Evolutionary conservation across 2,329 filamentous ascomycete genomes (phyloP).

Genomic region (Balansia obtecta): DNA sequence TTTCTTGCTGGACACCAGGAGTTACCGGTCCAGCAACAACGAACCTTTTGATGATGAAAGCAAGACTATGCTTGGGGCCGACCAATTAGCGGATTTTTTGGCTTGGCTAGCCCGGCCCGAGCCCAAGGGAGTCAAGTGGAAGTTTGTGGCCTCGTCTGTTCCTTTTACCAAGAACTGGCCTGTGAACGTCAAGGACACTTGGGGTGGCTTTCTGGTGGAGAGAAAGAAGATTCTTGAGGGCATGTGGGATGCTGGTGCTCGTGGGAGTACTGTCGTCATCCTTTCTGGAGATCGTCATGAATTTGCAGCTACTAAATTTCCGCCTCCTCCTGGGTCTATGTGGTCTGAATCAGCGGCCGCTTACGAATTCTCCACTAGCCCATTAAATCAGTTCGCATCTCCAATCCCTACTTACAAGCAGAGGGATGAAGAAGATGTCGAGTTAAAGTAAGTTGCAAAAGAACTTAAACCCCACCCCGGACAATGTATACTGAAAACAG

Average conservation of each 20-base stretch:
- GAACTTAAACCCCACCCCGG: neutral
- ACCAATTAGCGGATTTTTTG: slow-evolving; percentile 70
- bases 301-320: slow-evolving; percentile 79
- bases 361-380: slow-evolving; percentile 86
- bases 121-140: slow-evolving; percentile 75
- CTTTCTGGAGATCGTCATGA: slow-evolving; percentile 93
- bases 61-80: slow-evolving; percentile 78
- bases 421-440: slow-evolving; percentile 67
- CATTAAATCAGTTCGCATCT: slow-evolving; percentile 86
- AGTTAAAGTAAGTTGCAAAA: slow-evolving; percentile 57
- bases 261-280: slow-evolving; percentile 66
- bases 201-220: slow-evolving; percentile 83
- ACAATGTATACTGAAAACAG: slow-evolving; percentile 3
- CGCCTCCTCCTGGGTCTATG: slow-evolving; percentile 43
- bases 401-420: slow-evolving; percentile 76
- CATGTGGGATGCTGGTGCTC: slow-evolving; percentile 78
- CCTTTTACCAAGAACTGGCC: slow-evolving; percentile 98
- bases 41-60: slow-evolving; percentile 45
- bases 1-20: slow-evolving; percentile 87
- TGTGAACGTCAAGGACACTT: slow-evolving; percentile 78
- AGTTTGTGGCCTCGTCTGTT: slow-evolving; percentile 79
- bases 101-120: slow-evolving; percentile 62
- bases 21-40: slow-evolving; percentile 62
- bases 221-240: slow-evolving; percentile 69
- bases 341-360: slow-evolving; percentile 56